phyloP scores from a whole-genome alignment of 225 moss, liverwort and hornwort species.

The Sphagnum contortum region DNA sequence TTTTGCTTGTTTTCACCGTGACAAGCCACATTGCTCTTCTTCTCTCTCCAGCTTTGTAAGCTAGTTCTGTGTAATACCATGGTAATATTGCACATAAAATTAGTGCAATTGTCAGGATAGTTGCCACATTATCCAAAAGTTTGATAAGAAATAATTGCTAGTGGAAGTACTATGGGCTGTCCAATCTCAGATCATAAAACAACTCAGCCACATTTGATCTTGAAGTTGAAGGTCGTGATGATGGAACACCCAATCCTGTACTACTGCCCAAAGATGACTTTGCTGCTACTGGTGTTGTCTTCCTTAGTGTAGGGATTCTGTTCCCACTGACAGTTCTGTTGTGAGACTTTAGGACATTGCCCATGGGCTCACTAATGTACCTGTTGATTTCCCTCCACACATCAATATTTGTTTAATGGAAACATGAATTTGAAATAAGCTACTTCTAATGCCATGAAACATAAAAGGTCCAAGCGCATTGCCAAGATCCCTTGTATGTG shows the following conservation, averaged over 20 bases:
- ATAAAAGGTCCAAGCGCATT: no score
- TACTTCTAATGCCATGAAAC: no score
- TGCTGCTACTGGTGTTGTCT: slow-evolving; percentile 8
- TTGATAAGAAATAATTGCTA: slow-evolving; percentile 3
- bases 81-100: no score
- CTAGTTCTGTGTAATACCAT: no score
- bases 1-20: no score
- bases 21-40: no score
- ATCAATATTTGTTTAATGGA: no score
- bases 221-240: slow-evolving; percentile 19
- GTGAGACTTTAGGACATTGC: slow-evolving; percentile 18
- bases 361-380: slow-evolving; percentile 33
- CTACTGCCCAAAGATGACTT: slow-evolving; percentile 11
- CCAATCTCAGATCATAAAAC: slow-evolving; percentile 33
- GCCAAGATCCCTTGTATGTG: no score
- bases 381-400: slow-evolving; percentile 5
- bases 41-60: no score
- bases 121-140: no score
- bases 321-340: slow-evolving; percentile 14
- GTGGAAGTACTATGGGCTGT: slow-evolving; percentile 25
- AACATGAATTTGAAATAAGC: no score
- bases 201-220: slow-evolving; percentile 29
- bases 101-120: no score
- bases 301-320: slow-evolving; percentile 28
- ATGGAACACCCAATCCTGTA: slow-evolving; percentile 15